Evolutionary conservation across 2,329 filamentous ascomycete genomes (phyloP).

Genomic region (Venturia oleaginea): DNA sequence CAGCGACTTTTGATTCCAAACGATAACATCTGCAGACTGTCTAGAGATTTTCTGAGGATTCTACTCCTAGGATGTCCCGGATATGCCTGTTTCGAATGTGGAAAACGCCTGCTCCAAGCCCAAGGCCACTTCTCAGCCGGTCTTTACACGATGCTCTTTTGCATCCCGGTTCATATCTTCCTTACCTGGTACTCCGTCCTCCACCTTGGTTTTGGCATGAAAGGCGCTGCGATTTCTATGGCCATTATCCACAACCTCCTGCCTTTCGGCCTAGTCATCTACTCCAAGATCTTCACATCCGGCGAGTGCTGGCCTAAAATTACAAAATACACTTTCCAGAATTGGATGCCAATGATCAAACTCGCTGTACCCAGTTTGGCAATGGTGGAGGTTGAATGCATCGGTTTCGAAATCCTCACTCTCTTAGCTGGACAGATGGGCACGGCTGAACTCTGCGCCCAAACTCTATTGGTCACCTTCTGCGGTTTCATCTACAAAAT

Average conservation of each 20-base stretch:
- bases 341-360: constrained; percentile 4
- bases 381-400: constrained; percentile 5
- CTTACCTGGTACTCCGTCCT: constrained; percentile 5
- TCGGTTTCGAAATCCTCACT: constrained; percentile 3
- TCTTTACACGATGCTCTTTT: neutral
- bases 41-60: neutral
- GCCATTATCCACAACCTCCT: constrained; percentile 1
- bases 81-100: constrained; percentile 3
- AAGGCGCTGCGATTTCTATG: neutral
- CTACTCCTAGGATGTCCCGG: neutral
- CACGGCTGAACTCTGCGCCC: constrained; percentile 5
- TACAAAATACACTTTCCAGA: neutral
- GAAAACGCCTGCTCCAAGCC: constrained; percentile 5
- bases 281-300: constrained; percentile 1
- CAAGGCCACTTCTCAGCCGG: constrained; percentile 7
- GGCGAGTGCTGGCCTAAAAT: constrained; percentile 2
- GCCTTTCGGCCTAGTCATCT: neutral
- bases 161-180: neutral
- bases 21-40: neutral
- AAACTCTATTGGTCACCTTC: neutral
- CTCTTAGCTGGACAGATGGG: neutral
- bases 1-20: neutral
- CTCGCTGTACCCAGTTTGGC: neutral
- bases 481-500: constrained; percentile 8
- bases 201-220: neutral